Conservation (phyloP, 345 rosid species). For the Salix udensis region DNA sequence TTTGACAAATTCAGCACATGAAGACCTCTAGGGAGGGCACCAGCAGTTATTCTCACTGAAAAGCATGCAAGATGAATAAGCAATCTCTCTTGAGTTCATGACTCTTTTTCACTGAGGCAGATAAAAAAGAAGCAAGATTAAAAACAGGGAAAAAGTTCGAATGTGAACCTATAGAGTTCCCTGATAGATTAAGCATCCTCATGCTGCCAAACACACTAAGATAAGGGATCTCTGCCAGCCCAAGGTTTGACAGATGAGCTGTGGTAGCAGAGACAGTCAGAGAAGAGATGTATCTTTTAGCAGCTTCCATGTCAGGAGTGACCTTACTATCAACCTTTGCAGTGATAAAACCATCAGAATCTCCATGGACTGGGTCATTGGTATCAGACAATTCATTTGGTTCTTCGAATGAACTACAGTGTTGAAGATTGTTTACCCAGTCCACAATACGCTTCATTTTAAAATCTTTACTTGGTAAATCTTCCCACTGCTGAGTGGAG, state of each 20-base stretch:
- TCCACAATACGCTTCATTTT: constrained; percentile 73
- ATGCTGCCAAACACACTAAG: constrained; percentile 68
- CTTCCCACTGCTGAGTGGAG: constrained; percentile 36
- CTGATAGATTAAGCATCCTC: constrained; percentile 83
- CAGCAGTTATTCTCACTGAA: constrained; percentile 78
- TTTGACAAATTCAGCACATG: constrained; percentile 72
- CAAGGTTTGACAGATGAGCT: constrained; percentile 75
- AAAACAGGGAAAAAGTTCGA: neutral
- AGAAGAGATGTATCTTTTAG: constrained; percentile 68
- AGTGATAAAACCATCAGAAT: constrained; percentile 28
- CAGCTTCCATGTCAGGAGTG: constrained; percentile 71
- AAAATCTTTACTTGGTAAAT: constrained; percentile 52
- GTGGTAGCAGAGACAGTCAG: constrained; percentile 60
- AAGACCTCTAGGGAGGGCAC: constrained; percentile 92
- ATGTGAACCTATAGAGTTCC: constrained; percentile 75
- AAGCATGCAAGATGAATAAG: neutral
- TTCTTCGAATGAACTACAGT: constrained; percentile 52
- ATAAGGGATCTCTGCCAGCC: constrained; percentile 70
- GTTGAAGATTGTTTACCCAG: constrained; percentile 83
- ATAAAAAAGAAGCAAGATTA: neutral
- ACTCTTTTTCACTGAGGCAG: neutral
- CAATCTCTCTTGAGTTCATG: constrained; percentile 32
- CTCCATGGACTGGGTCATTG: constrained; percentile 32
- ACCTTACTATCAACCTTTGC: constrained; percentile 50
- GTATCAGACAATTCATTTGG: constrained; percentile 34